A percentile compares a stretch with the other conserved stretches of the same genome.
Evolutionary conservation across 306 rosid species (phyloP).

Genomic region (Oemleria cerasiformis): DNA sequence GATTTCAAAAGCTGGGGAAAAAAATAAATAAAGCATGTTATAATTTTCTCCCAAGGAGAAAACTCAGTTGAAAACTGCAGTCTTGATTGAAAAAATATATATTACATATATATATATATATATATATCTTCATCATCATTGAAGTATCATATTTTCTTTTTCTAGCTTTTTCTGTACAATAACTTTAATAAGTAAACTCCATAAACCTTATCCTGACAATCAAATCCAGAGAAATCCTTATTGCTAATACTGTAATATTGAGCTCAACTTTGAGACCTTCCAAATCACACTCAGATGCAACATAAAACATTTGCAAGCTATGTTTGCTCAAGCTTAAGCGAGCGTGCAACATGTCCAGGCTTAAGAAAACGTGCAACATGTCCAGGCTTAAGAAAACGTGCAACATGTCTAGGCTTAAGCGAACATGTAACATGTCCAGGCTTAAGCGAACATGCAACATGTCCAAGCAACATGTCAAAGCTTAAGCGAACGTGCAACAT

Average conservation of each 20-base stretch:
- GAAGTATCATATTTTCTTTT: neutral
- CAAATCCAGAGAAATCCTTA: neutral
- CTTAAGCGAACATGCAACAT: no score
- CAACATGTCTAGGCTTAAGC: neutral
- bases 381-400: neutral
- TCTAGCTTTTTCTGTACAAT: neutral
- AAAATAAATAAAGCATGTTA: neutral
- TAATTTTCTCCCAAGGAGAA: neutral
- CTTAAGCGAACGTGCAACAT: neutral
- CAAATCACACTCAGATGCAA: neutral
- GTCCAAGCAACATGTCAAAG: neutral
- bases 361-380: no score
- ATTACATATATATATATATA: neutral
- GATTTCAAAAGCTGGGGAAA: neutral
- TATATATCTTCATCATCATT: neutral
- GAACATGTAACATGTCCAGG: no score
- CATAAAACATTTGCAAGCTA: no score
- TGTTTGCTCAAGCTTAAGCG: neutral
- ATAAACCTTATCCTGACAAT: constrained; percentile 1
- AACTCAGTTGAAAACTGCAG: neutral
- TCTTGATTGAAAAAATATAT: neutral
- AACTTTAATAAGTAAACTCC: neutral
- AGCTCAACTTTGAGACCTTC: neutral
- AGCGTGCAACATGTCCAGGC: neutral
- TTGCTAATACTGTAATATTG: neutral